Evolutionary conservation across 2,329 filamentous ascomycete genomes (phyloP).

Genomic region (Sporothrix schenckii): DNA sequence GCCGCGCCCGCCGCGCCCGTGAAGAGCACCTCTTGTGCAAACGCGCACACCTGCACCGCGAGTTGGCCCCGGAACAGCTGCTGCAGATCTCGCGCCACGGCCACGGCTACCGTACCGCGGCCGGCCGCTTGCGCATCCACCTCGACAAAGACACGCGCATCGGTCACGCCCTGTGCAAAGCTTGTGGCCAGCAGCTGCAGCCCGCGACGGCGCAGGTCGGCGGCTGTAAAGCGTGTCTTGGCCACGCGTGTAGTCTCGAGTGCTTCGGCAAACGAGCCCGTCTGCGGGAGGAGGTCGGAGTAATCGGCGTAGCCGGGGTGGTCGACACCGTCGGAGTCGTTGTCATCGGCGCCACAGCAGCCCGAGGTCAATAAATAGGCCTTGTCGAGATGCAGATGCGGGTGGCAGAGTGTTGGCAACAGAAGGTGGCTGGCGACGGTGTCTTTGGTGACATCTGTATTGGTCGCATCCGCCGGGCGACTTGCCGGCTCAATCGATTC

Average conservation of each 20-base stretch:
- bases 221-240: slow-evolving; percentile 63
- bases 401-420: slow-evolving; percentile 62
- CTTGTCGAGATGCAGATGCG: slow-evolving; percentile 74
- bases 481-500: slow-evolving; percentile 19
- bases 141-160: slow-evolving; percentile 72
- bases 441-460: not conserved
- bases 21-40: slow-evolving; percentile 71
- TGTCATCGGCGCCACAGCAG: slow-evolving; percentile 35
- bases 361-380: slow-evolving; percentile 57
- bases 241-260: slow-evolving; percentile 56
- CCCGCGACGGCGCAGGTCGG: slow-evolving; percentile 67
- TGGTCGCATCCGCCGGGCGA: not conserved
- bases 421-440: slow-evolving; percentile 38
- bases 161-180: slow-evolving; percentile 65
- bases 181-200: slow-evolving; percentile 68
- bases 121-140: slow-evolving; percentile 62
- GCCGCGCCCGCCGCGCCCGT: slow-evolving; percentile 53
- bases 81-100: slow-evolving; percentile 61
- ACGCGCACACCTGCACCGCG: slow-evolving; percentile 68
- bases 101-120: slow-evolving; percentile 43
- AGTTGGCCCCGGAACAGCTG: slow-evolving; percentile 56
- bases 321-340: not conserved
- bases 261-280: slow-evolving; percentile 68
- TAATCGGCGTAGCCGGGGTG: slow-evolving; percentile 55
- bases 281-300: slow-evolving; percentile 60